Conservation (phyloP, 176 grass and related monocot genomes). For the Cenchrus purpureus region DNA sequence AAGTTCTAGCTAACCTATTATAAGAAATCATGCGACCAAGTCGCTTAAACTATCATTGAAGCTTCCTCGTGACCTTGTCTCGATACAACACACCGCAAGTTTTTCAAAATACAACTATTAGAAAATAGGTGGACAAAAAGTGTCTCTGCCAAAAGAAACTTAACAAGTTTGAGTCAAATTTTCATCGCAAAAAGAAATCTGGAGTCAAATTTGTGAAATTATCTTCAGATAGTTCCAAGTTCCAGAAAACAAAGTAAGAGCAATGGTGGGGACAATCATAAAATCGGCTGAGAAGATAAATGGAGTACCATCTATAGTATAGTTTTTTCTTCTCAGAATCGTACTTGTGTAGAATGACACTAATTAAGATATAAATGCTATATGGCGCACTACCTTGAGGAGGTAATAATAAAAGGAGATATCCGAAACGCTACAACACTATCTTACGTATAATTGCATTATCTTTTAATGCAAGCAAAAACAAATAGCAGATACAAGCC, state of each 20-base stretch:
- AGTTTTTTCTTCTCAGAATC: background rate
- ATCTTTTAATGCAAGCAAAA: background rate
- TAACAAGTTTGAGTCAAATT: too few relatives aligned
- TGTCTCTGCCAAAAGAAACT: background rate
- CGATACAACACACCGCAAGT: conserved; percentile 74
- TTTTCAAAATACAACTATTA: conserved; percentile 24
- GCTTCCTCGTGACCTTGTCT: conserved; percentile 91
- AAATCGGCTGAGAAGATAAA: conserved; percentile 13
- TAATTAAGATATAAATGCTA: background rate
- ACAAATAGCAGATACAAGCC: background rate
- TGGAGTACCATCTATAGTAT: background rate
- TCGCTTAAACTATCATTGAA: conserved; percentile 71
- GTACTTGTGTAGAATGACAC: background rate
- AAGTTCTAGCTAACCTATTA: too few relatives aligned
- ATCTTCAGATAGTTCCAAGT: background rate
- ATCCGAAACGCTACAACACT: background rate
- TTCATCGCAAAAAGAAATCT: background rate
- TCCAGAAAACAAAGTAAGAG: background rate
- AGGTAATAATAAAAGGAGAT: background rate
- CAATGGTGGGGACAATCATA: background rate
- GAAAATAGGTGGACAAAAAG: background rate
- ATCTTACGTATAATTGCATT: background rate
- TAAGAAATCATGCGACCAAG: conserved; percentile 11
- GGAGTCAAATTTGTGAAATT: conserved; percentile 15
- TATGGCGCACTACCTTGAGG: background rate